These are phyloP conservation scores for Tritrichomonas foetus DNA, from an alignment of 208 protist genomes.

Conservation along the genomic window DNA sequence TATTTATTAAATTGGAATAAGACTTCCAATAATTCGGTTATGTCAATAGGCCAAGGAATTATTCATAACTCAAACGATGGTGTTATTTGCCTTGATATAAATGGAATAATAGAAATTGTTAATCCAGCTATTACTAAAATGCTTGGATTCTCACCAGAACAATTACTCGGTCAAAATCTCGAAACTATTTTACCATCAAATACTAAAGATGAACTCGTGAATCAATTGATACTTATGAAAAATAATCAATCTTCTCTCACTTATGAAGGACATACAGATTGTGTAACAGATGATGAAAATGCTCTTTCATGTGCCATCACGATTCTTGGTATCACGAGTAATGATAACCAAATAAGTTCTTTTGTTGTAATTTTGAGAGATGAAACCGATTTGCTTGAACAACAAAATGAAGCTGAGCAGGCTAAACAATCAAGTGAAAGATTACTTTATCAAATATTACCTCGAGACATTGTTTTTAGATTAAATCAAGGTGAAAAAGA, in stretches of 20 bases:
- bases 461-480: background rate
- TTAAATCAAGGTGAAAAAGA: constrained; percentile 19
- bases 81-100: background rate
- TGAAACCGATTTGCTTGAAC: background rate
- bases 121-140: background rate
- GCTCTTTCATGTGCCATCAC: background rate
- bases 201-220: background rate
- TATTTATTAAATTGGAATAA: too few species aligned
- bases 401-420: background rate
- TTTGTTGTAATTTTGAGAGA: background rate
- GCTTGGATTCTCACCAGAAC: background rate
- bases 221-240: background rate
- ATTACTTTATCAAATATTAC: background rate
- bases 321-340: background rate
- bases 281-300: background rate
- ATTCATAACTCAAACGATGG: background rate
- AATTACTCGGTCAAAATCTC: background rate
- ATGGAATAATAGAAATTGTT: background rate
- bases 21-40: too few species aligned
- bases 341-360: background rate
- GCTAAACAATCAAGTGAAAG: background rate
- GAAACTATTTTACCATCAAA: background rate
- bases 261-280: background rate
- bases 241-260: background rate
- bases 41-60: background rate